Base-by-base conservation (phyloP, 2,329 filamentous ascomycete species). In the Ascochyta fabae region DNA sequence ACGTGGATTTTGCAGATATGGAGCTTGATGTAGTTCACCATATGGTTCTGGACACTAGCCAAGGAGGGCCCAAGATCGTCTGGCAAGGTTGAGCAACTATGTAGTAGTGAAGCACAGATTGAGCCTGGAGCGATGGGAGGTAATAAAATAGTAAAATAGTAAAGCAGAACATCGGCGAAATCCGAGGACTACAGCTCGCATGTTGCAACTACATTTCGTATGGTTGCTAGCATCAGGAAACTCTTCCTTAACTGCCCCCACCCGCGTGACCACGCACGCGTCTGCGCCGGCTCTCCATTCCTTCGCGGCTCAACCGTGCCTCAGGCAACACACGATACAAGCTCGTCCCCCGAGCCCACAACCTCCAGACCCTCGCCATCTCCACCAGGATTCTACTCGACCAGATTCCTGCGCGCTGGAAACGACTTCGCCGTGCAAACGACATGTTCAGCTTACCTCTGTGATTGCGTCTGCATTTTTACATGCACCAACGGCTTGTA, bases 401-500 rank as follows among this genome's bases (percentile, higher is more conserved):
- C 53, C 53, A 56, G 47, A 46, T 47, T 24, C 53, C 36, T 33
- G n/a, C 29, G 12, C 35, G 13, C 26, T 35, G 19, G 33, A n/a
- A 31, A 24, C 12, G 13, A 35, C 34, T 12, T 16, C 12, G 23
- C 42, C 42, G 27, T 23, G 23, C 45, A 5, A 33, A 44, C 22
- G 12, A 23, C 22, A 12, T 13, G 9, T 15, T 42, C 46, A 47
- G 36, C 42, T 40, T 29, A 50, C 48, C 35, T 50, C 23, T 51
- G 48, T 49, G 53, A 49, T 38, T 2, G 19, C 19, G 26, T 15
- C 22, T 48, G 47, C 47, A 29, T 43, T 48, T 44, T 51, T 42
- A 8, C 48, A n/a, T 56, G 53, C 53, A 56, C 4, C 10, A 15
- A 51, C 53, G 62, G 60, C 56, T 40, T 38, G 51, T 24, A 36